phyloP scores from a whole-genome alignment of 2,329 filamentous ascomycete species.

The Dendryphion nanum region DNA sequence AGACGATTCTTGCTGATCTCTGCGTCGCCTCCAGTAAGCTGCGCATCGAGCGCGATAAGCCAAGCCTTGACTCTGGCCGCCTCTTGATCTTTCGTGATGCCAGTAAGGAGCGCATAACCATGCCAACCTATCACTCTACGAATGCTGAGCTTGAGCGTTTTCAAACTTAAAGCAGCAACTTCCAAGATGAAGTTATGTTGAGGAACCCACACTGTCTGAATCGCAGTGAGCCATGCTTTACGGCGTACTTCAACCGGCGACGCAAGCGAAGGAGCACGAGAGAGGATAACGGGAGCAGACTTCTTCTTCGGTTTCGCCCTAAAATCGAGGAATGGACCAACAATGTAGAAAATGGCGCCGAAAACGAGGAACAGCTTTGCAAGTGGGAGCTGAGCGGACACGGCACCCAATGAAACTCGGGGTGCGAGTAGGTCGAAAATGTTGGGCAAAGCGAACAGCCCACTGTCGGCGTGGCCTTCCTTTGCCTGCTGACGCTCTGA shows the following conservation, averaged over 20 bases:
- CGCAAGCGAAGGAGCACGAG: slow-evolving; percentile 66
- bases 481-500: slow-evolving; percentile 61
- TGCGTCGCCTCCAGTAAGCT: slow-evolving; percentile 84
- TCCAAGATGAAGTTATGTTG: slow-evolving; percentile 84
- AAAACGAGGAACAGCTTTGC: slow-evolving; percentile 53
- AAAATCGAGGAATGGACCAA: slow-evolving; percentile 57
- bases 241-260: slow-evolving; percentile 82
- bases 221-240: slow-evolving; percentile 88
- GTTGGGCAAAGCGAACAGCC: slow-evolving; percentile 44
- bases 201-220: slow-evolving; percentile 90
- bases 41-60: slow-evolving; percentile 89
- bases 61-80: slow-evolving; percentile 84
- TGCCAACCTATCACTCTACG: slow-evolving; percentile 75
- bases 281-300: slow-evolving; percentile 41
- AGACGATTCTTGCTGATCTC: slow-evolving; percentile 87
- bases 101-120: slow-evolving; percentile 75
- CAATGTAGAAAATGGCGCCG: slow-evolving; percentile 55
- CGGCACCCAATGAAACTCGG: slow-evolving; percentile 29
- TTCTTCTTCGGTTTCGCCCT: slow-evolving; percentile 56
- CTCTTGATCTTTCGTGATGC: slow-evolving; percentile 81
- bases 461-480: slow-evolving; percentile 39
- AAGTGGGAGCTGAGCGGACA: slow-evolving; percentile 41
- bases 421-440: slow-evolving; percentile 29
- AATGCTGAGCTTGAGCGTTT: slow-evolving; percentile 78
- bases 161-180: slow-evolving; percentile 73